Evolutionary conservation across 2,329 filamentous ascomycete species (phyloP), one percentile per base, ranked within the genome.

Genomic region (Colletotrichum lindemuthianum): DNA sequence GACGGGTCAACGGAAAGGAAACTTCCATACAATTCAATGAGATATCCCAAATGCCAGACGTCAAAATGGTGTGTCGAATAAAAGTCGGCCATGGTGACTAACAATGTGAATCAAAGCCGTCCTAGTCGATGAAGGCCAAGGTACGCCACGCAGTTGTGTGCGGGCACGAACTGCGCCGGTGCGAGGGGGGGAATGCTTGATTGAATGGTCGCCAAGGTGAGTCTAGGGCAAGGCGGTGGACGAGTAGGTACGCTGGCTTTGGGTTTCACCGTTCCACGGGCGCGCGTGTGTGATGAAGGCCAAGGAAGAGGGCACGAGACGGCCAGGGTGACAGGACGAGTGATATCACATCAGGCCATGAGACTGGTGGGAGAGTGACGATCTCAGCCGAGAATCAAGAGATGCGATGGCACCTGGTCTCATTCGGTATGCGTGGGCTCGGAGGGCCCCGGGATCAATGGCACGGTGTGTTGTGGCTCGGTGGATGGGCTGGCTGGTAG

Each of bases 11-110:
- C 51, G 63, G 52, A 52, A 57, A 63, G 48, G 24, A 47, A 65
- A 54, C 50, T 61, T 44, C 36, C 37, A 43, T 47, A 57, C 58
- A 65, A 65, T 65, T 63, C 63, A 65, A 65, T 65, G 16, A 65
- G 63, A 65, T 65, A 65, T 63, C 58, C 63, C 59, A 65, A 65
- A 65, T 65, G 63, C 63, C 63, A 65, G 41, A 65, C 63, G 63
- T 65, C 63, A 57, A 63, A 59, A 24, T 24, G 24, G 24, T 24
- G 24, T 24, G 24, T 24, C 24, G 24, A 24, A 24, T 24, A 24
- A 24, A 24, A 4, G 24, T 24, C 24, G 24, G 24, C 24, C 24
- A 24, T 1, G 24, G 24, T 5, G 24, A 24, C 24, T 4, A 24
- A 24, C 24, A 24, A 24, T 24, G 24, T 5, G 24, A 24, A 24